phyloP scores from a whole-genome alignment of 805 yeast species.

The Candida nemodendra region DNA sequence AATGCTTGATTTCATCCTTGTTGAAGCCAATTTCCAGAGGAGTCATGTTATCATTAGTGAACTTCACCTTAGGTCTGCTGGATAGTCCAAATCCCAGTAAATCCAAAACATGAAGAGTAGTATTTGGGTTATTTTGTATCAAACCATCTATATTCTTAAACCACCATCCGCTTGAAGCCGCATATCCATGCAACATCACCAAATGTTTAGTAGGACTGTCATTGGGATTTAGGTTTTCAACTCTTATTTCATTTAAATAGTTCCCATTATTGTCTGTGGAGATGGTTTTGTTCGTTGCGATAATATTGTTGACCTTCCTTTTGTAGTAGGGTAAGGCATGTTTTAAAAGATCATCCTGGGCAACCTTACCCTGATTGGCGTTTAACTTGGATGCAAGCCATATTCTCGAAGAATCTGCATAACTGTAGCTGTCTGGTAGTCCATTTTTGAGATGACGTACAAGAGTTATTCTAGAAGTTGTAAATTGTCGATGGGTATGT shows the following conservation, averaged over 20 bases:
- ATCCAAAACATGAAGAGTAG: conserved; percentile 42
- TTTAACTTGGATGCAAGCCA: conserved; percentile 24
- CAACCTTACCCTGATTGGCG: conserved; percentile 18
- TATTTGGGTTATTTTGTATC: conserved; percentile 27
- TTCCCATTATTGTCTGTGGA: conserved; percentile 8
- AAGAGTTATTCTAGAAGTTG: not conserved
- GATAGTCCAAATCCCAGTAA: conserved; percentile 56
- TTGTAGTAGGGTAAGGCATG: conserved; percentile 28
- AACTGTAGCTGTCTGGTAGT: conserved; percentile 14
- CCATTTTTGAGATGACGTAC: conserved; percentile 16
- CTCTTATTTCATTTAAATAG: conserved; percentile 28
- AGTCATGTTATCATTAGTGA: conserved; percentile 26
- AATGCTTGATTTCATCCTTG: conserved; percentile 13
- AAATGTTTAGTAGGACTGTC: conserved; percentile 30
- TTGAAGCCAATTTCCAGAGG: conserved; percentile 26
- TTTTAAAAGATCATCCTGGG: conserved; percentile 26
- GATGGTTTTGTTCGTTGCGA: conserved; percentile 18
- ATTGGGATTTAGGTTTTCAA: conserved; percentile 17
- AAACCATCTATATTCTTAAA: conserved; percentile 50
- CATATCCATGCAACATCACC: conserved; percentile 58
- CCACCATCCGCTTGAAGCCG: conserved; percentile 55
- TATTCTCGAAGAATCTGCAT: conserved; percentile 20
- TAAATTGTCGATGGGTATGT: conserved; percentile 2
- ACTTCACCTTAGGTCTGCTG: conserved; percentile 40
- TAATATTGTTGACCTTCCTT: conserved; percentile 9